phyloP scores from a whole-genome alignment of 495 filamentous ascomycete species.

The Penicillium ochrochloron region DNA sequence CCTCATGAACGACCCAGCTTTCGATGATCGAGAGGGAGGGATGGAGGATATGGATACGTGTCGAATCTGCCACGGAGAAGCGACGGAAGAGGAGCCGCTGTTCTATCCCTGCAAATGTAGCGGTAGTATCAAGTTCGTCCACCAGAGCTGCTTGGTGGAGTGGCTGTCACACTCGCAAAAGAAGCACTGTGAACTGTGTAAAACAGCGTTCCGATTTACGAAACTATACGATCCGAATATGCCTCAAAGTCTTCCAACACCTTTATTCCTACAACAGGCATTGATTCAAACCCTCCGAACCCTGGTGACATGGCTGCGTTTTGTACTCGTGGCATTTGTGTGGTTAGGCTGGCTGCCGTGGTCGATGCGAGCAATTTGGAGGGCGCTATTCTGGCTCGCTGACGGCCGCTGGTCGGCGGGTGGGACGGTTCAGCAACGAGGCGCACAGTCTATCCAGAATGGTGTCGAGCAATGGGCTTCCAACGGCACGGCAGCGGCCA shows the following conservation, averaged over 20 bases:
- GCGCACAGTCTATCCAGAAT: slow-evolving; percentile 20
- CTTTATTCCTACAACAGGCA: slow-evolving; percentile 78
- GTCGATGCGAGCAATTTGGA: slow-evolving; percentile 89
- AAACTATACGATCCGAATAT: slow-evolving; percentile 95
- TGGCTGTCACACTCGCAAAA: slow-evolving; percentile 98
- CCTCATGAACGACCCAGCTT: slow-evolving; percentile 69
- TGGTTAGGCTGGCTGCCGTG: slow-evolving; percentile 91
- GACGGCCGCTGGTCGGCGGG: slow-evolving; percentile 81
- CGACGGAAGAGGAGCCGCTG: slow-evolving; percentile 78
- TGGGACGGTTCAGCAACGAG: slow-evolving; percentile 34
- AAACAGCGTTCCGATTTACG: slow-evolving; percentile 96
- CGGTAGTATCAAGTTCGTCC: slow-evolving; percentile 96
- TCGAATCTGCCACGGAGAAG: slow-evolving; percentile 93
- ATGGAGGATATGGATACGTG: slow-evolving; percentile 74
- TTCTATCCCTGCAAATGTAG: slow-evolving; percentile 99
- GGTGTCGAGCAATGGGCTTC: slow-evolving; percentile 25
- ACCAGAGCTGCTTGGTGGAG: slow-evolving; percentile 97
- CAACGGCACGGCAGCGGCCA: slow-evolving; percentile 47
- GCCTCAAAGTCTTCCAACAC: slow-evolving; percentile 78
- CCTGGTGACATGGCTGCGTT: slow-evolving; percentile 75
- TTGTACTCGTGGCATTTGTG: slow-evolving; percentile 77
- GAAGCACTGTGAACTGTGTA: slow-evolving; percentile 99
- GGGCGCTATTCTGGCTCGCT: slow-evolving; percentile 90
- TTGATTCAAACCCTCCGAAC: slow-evolving; percentile 70
- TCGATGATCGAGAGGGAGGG: slow-evolving; percentile 47